A percentile compares a stretch with the other conserved stretches of the same genome.
Conservation (phyloP, 169 alveolate species). For the Plasmodium vinckei region DNA sequence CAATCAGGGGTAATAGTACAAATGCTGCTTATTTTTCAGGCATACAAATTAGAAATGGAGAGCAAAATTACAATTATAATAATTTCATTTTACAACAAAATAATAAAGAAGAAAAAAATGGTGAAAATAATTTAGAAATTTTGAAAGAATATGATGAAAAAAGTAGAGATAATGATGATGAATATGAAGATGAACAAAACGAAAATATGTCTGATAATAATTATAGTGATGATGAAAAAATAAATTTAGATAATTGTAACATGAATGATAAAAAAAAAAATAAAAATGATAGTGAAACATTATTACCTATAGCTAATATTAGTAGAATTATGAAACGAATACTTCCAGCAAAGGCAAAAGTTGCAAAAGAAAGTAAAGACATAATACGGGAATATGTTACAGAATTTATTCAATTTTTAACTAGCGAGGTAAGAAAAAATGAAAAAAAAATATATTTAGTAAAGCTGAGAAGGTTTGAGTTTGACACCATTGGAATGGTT, state of each 20-base stretch:
- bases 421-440: constrained; percentile 88
- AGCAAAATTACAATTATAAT: not conserved
- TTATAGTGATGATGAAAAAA: constrained; percentile 49
- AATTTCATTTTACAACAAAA: not conserved
- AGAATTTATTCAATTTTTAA: constrained; percentile 94
- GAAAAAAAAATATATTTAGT: no score
- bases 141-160: not conserved
- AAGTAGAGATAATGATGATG: constrained; percentile 18
- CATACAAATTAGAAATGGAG: constrained; percentile 1
- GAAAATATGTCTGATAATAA: constrained; percentile 52
- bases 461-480: no score
- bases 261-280: constrained; percentile 30
- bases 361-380: constrained; percentile 95
- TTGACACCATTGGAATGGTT: not conserved
- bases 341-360: constrained; percentile 92
- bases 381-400: constrained; percentile 96
- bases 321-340: constrained; percentile 96
- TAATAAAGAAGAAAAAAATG: not conserved
- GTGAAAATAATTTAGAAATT: constrained; percentile 9
- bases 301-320: constrained; percentile 96
- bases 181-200: constrained; percentile 18
- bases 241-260: constrained; percentile 2
- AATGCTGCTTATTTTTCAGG: no score
- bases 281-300: constrained; percentile 40
- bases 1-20: not conserved